These are phyloP conservation scores for Silene conica DNA, from an alignment of 148 eudicot species.

Conservation along the genomic window DNA sequence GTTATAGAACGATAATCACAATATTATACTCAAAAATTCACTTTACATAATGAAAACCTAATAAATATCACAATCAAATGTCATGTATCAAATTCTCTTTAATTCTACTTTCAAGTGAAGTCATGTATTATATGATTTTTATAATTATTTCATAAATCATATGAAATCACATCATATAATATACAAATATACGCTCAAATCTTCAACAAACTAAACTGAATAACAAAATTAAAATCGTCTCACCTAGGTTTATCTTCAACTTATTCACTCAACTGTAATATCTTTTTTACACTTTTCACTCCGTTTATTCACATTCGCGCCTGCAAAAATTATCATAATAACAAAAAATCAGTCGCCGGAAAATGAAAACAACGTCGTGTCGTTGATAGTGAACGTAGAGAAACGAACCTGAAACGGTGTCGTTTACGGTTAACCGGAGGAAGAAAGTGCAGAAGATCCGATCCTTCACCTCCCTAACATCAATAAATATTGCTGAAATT, in stretches of 20 bases:
- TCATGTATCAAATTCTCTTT: neutral
- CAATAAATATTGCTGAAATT: too few relatives aligned
- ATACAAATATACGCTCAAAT: neutral
- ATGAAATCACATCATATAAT: conserved; percentile 1
- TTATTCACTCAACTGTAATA: neutral
- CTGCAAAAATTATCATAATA: neutral
- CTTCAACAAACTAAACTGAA: neutral
- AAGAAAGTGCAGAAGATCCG: neutral
- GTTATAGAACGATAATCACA: neutral
- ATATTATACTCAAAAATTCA: neutral
- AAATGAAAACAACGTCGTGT: conserved; percentile 1
- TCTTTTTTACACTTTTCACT: too few relatives aligned
- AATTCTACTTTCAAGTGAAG: conserved; percentile 19
- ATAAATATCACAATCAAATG: conserved; percentile 16
- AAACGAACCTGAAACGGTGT: neutral
- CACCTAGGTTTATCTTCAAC: conserved; percentile 16
- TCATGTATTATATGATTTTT: neutral
- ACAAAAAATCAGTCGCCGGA: neutral
- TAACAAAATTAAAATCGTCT: neutral
- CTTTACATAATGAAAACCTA: neutral
- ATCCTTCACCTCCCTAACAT: neutral
- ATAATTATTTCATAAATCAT: neutral
- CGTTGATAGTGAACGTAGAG: neutral
- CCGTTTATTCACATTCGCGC: too few relatives aligned
- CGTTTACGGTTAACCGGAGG: conserved; percentile 23